phyloP scores from a whole-genome alignment of 208 protist genomes.

The Wallacemonas sp. region DNA sequence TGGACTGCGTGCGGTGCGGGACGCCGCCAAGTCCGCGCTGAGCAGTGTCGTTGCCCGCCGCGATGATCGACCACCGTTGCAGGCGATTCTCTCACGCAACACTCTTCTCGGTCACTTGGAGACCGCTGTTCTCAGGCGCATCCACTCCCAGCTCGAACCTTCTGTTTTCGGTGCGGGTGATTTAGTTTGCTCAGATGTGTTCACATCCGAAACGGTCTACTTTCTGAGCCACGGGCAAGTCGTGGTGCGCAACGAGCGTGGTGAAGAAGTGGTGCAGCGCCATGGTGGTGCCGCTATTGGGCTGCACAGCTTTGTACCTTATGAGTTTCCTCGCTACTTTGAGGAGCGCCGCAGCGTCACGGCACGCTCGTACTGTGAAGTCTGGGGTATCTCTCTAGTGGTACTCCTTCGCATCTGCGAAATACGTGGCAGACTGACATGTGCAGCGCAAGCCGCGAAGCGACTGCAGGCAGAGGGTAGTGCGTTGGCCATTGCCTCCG shows the following conservation, averaged over 20 bases:
- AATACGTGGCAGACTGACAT: slow-evolving; percentile 26
- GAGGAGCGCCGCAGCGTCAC: slow-evolving; percentile 27
- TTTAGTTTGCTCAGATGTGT: slow-evolving; percentile 58
- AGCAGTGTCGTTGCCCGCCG: slow-evolving; percentile 14
- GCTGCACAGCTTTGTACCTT: slow-evolving; percentile 48
- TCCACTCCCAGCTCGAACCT: slow-evolving; percentile 51
- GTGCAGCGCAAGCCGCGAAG: slow-evolving; percentile 25
- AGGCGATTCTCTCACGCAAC: slow-evolving; percentile 40
- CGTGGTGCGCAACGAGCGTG: slow-evolving; percentile 12
- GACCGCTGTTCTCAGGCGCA: slow-evolving; percentile 20
- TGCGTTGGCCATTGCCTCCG: slow-evolving; percentile 14
- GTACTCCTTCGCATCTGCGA: slow-evolving; percentile 31
- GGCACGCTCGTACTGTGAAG: slow-evolving; percentile 46
- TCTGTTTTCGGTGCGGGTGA: slow-evolving; percentile 44
- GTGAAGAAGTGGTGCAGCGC: not conserved
- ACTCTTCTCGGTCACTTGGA: slow-evolving; percentile 41
- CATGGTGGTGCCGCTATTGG: slow-evolving; percentile 33
- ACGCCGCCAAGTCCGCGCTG: slow-evolving; percentile 23
- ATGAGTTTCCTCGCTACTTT: slow-evolving; percentile 29
- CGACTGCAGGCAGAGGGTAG: slow-evolving; percentile 12
- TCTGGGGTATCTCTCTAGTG: slow-evolving; percentile 44
- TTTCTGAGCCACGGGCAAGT: slow-evolving; percentile 60
- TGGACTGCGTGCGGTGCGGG: slow-evolving; percentile 29
- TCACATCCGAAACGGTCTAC: slow-evolving; percentile 49
- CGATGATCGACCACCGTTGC: slow-evolving; percentile 29